Conservation (phyloP, 2,329 filamentous ascomycete genomes). For the Calonectria leucothoes region DNA sequence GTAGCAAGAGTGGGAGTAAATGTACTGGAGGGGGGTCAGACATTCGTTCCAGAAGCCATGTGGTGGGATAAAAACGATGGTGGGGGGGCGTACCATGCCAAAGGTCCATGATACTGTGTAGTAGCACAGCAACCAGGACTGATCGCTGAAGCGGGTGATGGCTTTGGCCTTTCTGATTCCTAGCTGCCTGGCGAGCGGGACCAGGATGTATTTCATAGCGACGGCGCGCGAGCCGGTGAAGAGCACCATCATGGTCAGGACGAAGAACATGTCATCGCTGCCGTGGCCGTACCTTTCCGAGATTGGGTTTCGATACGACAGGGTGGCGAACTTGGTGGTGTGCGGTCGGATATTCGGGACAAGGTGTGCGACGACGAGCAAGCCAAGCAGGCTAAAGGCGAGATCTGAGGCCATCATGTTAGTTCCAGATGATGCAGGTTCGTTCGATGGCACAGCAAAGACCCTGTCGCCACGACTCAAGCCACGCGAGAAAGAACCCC, state of each 20-base stretch:
- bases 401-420: constrained; percentile 63
- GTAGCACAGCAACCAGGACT: constrained; percentile 90
- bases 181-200: constrained; percentile 77
- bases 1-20: constrained; percentile 82
- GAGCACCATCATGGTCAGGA: not conserved
- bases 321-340: not conserved
- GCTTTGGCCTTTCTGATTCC: constrained; percentile 83
- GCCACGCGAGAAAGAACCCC: not conserved
- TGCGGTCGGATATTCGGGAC: not conserved
- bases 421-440: not conserved
- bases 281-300: not conserved
- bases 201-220: constrained; percentile 86
- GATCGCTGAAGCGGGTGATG: constrained; percentile 86
- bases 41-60: not conserved
- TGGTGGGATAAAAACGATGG: too few species aligned
- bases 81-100: constrained; percentile 75
- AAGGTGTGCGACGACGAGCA: not conserved
- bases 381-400: constrained; percentile 71
- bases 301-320: not conserved
- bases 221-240: constrained; percentile 88
- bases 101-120: constrained; percentile 84
- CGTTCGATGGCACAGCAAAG: not conserved
- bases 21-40: constrained; percentile 74
- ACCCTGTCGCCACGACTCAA: not conserved
- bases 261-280: not conserved